Base-by-base conservation (phyloP, 2,329 filamentous ascomycete genomes). In the Pseudogymnoascus sp. region DNA sequence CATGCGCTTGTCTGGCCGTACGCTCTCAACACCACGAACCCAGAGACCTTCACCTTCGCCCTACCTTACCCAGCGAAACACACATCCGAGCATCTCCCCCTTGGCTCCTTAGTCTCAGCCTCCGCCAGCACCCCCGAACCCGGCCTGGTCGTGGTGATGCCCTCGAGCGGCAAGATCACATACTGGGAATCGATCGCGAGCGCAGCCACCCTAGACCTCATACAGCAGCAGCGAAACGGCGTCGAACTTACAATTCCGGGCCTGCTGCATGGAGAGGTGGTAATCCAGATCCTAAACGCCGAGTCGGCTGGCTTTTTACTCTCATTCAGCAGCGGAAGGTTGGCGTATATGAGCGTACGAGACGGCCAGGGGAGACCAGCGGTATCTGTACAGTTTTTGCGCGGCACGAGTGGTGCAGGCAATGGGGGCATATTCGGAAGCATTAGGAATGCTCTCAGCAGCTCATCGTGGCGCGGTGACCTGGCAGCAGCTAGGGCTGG, bases 101-200 rank as follows among this genome's bases (percentile, higher is more conserved):
- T 97, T 39, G 94, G 91, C 61, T 85, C 90, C 16, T 82, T 99
- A 61, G 87, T 97, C 6, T 88, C 90, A 0, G 87, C 89, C 59
- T 89, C 90, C 4, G 87, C 89, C 10, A 87, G 87, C 4, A 85
- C 84, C n/a, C 84, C 85, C 59, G 90, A 96, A 68, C 89, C 92
- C 35, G 94, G 94, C 2, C 81, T 99, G 38, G 85, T 99, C 29
- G 83, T 97, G 38, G 82, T 97, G 38, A 90, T 93, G 77, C 90
- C 93, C 11, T 84, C 84, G 16, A 92, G 82, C 59, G 94, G 94
- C 61, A 92, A 88, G 74, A 85, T 97, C 61, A 87, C 91, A 49
- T 97, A 94, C 74, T 97, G 94, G 92, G 94, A 97, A 73, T 95
- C 91, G 39, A 90, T 97, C 66, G 92, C 93, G 62, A 92, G 87